A percentile compares a stretch with the other conserved stretches of the same genome.
These are phyloP conservation scores for Agaricus blazei DNA, from an alignment of 768 basidiomycete genomes.

Conservation along the genomic window DNA sequence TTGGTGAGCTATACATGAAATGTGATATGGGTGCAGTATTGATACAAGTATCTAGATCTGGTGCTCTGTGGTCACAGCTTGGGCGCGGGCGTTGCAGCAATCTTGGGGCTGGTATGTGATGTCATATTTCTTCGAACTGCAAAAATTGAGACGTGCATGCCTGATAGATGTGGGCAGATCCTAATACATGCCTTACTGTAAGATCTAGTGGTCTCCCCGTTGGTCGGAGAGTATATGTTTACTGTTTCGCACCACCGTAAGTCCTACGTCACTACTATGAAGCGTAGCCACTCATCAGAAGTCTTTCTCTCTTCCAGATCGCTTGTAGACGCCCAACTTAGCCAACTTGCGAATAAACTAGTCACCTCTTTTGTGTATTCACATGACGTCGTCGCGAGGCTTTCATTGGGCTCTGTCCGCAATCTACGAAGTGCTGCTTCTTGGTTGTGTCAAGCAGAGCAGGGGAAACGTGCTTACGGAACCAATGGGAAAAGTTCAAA, in stretches of 20 bases:
- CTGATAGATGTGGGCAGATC: constrained; percentile 82
- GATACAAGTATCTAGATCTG: constrained; percentile 40
- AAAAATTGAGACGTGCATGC: not conserved
- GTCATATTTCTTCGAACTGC: not conserved
- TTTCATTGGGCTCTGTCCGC: constrained; percentile 72
- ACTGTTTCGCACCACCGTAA: constrained; percentile 78
- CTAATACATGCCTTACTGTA: constrained; percentile 65
- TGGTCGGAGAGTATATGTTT: constrained; percentile 63
- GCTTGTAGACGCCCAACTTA: constrained; percentile 55
- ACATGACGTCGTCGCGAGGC: constrained; percentile 73
- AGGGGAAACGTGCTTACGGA: constrained; percentile 15
- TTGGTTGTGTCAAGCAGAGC: constrained; percentile 76
- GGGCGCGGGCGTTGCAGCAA: constrained; percentile 74
- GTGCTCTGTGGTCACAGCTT: constrained; percentile 81
- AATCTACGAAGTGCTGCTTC: constrained; percentile 70
- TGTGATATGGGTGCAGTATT: not conserved
- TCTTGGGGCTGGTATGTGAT: constrained; percentile 57
- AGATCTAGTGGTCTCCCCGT: constrained; percentile 66
- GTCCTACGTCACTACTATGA: constrained; percentile 18
- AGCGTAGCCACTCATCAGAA: not conserved
- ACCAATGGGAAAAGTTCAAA: constrained; percentile 24
- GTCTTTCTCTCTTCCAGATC: constrained; percentile 34
- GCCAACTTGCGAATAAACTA: constrained; percentile 53
- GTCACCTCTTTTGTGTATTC: constrained; percentile 80
- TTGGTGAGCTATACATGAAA: constrained; percentile 43